Evolutionary conservation across 257 asterid genomes (phyloP).

Genomic region (Fraxinus excelsior): DNA sequence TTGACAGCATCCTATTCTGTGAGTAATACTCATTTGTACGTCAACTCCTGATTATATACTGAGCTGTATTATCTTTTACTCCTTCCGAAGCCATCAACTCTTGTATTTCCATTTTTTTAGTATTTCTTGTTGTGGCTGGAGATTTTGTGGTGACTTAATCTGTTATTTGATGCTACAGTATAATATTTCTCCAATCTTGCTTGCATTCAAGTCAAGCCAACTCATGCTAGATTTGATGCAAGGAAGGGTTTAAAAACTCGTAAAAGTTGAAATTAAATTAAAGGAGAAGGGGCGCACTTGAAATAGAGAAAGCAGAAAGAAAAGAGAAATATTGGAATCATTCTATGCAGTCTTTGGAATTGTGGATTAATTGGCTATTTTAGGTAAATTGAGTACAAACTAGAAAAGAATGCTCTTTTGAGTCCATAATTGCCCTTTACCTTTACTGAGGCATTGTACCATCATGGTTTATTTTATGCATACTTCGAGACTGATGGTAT

Average conservation of each 20-base stretch:
- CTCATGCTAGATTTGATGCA: not conserved
- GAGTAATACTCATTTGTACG: slow-evolving; percentile 33
- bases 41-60: slow-evolving; percentile 7
- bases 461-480: not conserved
- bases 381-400: not conserved
- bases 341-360: not conserved
- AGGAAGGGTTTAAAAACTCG: not conserved
- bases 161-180: not conserved
- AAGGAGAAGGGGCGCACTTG: not conserved
- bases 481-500: not conserved
- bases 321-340: not conserved
- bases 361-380: not conserved
- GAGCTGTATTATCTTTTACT: not conserved
- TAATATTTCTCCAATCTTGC: not conserved
- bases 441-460: slow-evolving; percentile 1
- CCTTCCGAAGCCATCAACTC: not conserved
- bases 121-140: not conserved
- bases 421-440: not conserved
- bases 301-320: not conserved
- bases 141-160: not conserved
- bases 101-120: not conserved
- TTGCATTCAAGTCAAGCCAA: not conserved
- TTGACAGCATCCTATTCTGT: slow-evolving; percentile 97
- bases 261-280: not conserved
- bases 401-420: not conserved